phyloP scores from a whole-genome alignment of 805 yeast genomes.

The Yarrowia porcina region DNA sequence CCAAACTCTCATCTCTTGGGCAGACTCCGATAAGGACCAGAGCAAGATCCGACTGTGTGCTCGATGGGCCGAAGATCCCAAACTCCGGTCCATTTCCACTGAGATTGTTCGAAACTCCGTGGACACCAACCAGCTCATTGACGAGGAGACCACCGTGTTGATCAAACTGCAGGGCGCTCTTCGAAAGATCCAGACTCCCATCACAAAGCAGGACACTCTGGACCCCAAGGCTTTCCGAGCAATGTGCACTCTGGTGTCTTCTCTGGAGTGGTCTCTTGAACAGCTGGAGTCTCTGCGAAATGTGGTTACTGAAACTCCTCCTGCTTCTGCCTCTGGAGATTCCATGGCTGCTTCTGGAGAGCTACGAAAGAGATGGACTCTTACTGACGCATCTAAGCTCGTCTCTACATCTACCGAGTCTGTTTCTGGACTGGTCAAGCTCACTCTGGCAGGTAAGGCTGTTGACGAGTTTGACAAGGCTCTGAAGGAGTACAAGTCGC shows the following conservation, averaged over 20 bases:
- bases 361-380: constrained; percentile 37
- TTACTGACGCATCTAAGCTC: constrained; percentile 33
- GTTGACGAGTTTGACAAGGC: constrained; percentile 36
- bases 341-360: constrained; percentile 27
- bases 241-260: constrained; percentile 51
- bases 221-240: constrained; percentile 52
- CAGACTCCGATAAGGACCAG: constrained; percentile 24
- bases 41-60: constrained; percentile 15
- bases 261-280: constrained; percentile 47
- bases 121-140: constrained; percentile 2
- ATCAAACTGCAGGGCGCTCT: background rate
- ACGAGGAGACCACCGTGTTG: background rate
- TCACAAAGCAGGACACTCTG: constrained; percentile 52
- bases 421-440: constrained; percentile 10
- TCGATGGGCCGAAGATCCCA: constrained; percentile 25
- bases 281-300: constrained; percentile 24
- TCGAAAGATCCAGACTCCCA: constrained; percentile 1
- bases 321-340: constrained; percentile 1
- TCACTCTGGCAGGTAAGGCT: constrained; percentile 32
- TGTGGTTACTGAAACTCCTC: constrained; percentile 8
- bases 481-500: constrained; percentile 32
- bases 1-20: constrained; percentile 23
- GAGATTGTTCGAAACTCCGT: constrained; percentile 10
- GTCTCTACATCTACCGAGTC: constrained; percentile 7
- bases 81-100: background rate